phyloP scores from a whole-genome alignment of 257 asterid species.

The Lycium ferocissimum region DNA sequence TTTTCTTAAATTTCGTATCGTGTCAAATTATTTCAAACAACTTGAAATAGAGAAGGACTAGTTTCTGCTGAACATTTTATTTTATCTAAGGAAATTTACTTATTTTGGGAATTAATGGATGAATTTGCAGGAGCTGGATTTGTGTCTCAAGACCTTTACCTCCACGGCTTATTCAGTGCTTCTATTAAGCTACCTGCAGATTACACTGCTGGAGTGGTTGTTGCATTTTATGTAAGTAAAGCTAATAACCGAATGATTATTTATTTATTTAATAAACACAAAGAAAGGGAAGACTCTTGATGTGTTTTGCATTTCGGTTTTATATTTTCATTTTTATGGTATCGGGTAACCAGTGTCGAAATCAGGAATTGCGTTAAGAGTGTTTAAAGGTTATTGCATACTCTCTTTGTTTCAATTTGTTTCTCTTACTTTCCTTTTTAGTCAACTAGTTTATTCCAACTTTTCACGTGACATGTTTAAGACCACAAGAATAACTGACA shows the following conservation, averaged over 20 bases:
- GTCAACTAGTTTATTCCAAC: no score
- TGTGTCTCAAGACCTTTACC: constrained; percentile 84
- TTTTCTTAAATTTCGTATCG: no score
- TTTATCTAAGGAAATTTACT: neutral
- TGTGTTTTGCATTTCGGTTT: neutral
- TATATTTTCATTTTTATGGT: neutral
- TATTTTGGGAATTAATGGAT: neutral
- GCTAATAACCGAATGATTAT: neutral
- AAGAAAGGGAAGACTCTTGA: neutral
- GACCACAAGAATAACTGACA: no score
- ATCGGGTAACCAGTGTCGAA: no score
- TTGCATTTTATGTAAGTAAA: constrained; percentile 85
- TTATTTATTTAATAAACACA: neutral
- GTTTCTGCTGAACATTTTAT: no score
- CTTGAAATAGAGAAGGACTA: neutral
- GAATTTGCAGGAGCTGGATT: constrained; percentile 77
- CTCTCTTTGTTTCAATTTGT: no score
- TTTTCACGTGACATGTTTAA: no score
- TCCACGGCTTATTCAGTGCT: constrained; percentile 87
- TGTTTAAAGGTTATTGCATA: no score
- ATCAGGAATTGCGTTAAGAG: no score
- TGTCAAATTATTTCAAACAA: neutral
- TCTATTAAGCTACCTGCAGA: constrained; percentile 86
- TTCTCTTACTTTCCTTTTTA: no score
- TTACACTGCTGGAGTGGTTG: constrained; percentile 95